Conservation (phyloP, 2,329 filamentous ascomycete genomes). For the Grosmannia clavigera region DNA sequence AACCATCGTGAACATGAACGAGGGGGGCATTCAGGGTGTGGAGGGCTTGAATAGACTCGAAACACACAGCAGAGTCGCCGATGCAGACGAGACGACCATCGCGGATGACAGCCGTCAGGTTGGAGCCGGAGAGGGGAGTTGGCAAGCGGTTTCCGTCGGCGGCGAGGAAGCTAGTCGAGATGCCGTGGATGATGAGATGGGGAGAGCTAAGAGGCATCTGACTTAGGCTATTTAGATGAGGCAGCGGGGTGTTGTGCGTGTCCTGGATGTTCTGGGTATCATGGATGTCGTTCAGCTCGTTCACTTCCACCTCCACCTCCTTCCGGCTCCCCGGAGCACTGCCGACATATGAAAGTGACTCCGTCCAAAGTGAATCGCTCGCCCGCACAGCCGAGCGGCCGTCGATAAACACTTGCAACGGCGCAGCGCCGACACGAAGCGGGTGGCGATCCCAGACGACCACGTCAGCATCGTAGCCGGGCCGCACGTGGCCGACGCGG, state of each 20-base stretch:
- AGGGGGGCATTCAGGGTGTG: constrained; percentile 16
- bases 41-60: neutral
- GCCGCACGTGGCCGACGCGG: constrained; percentile 24
- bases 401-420: constrained; percentile 35
- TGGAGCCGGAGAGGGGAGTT: constrained; percentile 3
- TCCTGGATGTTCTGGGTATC: no score
- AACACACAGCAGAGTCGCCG: constrained; percentile 6
- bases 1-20: constrained; percentile 27
- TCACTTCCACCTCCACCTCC: neutral
- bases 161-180: constrained; percentile 22
- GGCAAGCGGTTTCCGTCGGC: constrained; percentile 9
- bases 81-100: constrained; percentile 29
- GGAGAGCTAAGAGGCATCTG: neutral
- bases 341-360: neutral
- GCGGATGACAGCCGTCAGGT: constrained; percentile 26
- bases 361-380: neutral
- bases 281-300: no score
- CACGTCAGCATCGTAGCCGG: constrained; percentile 37
- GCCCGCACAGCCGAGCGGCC: constrained; percentile 23
- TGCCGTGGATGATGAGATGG: constrained; percentile 24
- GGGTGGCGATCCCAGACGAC: constrained; percentile 37
- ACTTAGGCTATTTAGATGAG: neutral
- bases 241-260: no score
- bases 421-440: constrained; percentile 29
- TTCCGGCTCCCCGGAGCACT: neutral